Percentiles rank a stretch among this genome's conserved stretches.
These are phyloP conservation scores for Talaromyces adpressus DNA, from an alignment of 495 filamentous ascomycete genomes.

Conservation along the genomic window DNA sequence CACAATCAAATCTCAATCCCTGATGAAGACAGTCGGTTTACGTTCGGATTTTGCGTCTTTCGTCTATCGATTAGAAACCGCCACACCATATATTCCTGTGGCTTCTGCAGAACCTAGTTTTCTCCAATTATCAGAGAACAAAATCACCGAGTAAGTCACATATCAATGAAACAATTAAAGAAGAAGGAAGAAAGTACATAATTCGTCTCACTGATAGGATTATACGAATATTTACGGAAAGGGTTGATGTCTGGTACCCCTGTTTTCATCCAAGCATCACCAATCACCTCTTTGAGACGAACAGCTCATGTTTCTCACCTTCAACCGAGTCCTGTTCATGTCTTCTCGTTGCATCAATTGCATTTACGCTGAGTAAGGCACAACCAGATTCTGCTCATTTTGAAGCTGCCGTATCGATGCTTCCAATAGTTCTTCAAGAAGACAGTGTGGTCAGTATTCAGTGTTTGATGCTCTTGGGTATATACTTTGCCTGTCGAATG, in stretches of 20 bases:
- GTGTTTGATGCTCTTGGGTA: conserved; percentile 1
- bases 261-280: not conserved
- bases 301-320: conserved; percentile 1
- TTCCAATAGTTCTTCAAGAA: conserved; percentile 1
- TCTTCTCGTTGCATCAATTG: conserved; percentile 2
- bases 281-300: conserved; percentile 1
- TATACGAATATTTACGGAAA: not conserved
- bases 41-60: not conserved
- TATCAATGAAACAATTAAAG: not conserved
- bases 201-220: not conserved
- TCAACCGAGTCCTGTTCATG: conserved; percentile 1
- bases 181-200: not conserved
- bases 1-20: not conserved
- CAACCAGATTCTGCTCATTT: not conserved
- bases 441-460: not conserved
- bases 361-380: not conserved
- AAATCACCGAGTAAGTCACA: not conserved
- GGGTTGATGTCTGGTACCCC: not conserved
- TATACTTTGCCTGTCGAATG: conserved; percentile 6
- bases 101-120: not conserved
- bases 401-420: conserved; percentile 2
- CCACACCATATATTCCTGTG: not conserved
- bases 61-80: not conserved
- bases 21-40: not conserved
- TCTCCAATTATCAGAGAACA: not conserved